Evolutionary conservation across 345 rosid genomes (phyloP), one percentile per base, ranked within the genome.

Genomic region (Arabis hirsuta): DNA sequence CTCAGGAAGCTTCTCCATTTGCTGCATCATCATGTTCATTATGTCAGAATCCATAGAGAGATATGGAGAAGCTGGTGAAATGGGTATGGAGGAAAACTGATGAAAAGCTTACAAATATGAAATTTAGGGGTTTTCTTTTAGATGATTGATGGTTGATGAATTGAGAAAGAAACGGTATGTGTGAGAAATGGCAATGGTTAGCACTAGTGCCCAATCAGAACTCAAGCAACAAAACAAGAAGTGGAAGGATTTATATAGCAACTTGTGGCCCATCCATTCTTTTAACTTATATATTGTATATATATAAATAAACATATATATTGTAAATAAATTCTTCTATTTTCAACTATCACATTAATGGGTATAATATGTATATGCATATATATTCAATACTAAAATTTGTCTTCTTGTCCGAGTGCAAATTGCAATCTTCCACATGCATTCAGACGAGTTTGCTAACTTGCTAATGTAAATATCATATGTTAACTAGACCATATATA

Each of bases 1-100:
- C 26, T 83, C 91, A 42, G 88, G 86, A 70, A 83, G 88, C 79
- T 88, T 84, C 74, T 81, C 87, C 84, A 82, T 85, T 52, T 88
- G 89, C 79, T 82, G 80, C 86, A 88, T 85, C 82, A 78, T 81
- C 81, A 85, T 69, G 84, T 82, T 82, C 84, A 80, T 80, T 48
- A 73, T 72, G 70, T 78, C 81, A 72, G 77, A 72, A 55, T 78
- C 81, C 81, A 72, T 72, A 12, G 71, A 47, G 12, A 8, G 63
- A 47, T 52, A 76, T 69, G 74, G 74, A 55, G 74, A 75, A 75
- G 74, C 74, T 62, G 66, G 2, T 53, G 16, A 69, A 20, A 54
- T 69, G 52, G 16, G 79, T 54, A 76, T 76, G 79, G 71, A 41
- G 65, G 46, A 42, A 60, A 68, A 75, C 68, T 67, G 63, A 38